phyloP scores from a whole-genome alignment of 2,329 filamentous ascomycete genomes.

The Ophiostoma ips region DNA sequence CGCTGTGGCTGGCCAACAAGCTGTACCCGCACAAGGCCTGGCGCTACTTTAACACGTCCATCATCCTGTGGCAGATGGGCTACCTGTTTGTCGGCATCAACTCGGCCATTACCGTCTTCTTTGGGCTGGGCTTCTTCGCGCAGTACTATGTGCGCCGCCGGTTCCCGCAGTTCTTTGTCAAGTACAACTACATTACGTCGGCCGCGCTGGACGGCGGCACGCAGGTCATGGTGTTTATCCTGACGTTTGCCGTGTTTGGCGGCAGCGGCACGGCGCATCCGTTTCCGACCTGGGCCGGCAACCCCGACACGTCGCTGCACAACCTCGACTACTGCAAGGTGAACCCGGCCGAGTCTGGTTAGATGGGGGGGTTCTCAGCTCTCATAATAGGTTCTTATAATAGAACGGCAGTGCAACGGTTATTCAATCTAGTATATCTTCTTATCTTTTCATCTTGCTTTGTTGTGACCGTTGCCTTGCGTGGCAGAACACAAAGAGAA shows the following conservation, averaged over 20 bases:
- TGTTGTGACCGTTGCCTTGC: too few relatives aligned
- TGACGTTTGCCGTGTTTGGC: conserved; percentile 30
- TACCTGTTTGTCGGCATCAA: conserved; percentile 25
- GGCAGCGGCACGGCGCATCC: conserved; percentile 24
- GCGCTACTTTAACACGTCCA: conserved; percentile 42
- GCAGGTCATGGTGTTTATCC: conserved; percentile 26
- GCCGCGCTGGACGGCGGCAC: conserved; percentile 27
- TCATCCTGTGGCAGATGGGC: conserved; percentile 13
- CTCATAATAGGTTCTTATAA: too few relatives aligned
- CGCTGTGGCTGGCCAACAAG: conserved; percentile 37
- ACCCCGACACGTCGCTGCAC: conserved; percentile 6
- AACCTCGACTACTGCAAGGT: conserved; percentile 12
- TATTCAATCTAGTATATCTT: too few relatives aligned
- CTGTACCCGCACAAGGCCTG: conserved; percentile 36
- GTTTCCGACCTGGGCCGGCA: conserved; percentile 18
- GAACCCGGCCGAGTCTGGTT: conserved; percentile 3
- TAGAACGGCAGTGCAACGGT: too few relatives aligned
- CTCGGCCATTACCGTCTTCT: conserved; percentile 18
- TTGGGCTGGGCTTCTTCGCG: conserved; percentile 17
- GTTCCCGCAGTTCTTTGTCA: conserved; percentile 23
- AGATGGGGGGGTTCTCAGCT: too few relatives aligned
- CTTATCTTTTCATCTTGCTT: too few relatives aligned
- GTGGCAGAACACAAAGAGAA: too few relatives aligned
- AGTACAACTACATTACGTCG: conserved; percentile 28
- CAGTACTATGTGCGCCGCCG: conserved; percentile 24